Conservation (phyloP, 345 rosid genomes). For the Clausena lansium region DNA sequence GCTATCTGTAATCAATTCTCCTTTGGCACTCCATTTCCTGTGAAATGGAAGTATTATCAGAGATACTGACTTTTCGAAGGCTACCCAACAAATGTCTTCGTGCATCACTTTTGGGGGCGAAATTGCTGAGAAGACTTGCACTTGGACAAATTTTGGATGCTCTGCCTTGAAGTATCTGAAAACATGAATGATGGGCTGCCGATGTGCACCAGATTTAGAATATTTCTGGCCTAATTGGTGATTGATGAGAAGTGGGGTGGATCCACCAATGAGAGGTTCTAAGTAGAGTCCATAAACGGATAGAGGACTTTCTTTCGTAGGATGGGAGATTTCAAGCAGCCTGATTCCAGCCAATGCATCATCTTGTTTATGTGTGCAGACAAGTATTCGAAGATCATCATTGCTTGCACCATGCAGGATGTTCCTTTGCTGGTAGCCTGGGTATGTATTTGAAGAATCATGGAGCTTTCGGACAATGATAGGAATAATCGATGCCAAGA, state of each 20-base stretch:
- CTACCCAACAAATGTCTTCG: constrained; percentile 28
- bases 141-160: constrained; percentile 5
- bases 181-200: constrained; percentile 11
- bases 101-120: constrained; percentile 25
- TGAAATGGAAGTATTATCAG: constrained; percentile 26
- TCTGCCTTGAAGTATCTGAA: constrained; percentile 18
- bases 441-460: constrained; percentile 22
- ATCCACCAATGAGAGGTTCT: constrained; percentile 21
- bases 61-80: constrained; percentile 25
- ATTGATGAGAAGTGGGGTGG: constrained; percentile 20
- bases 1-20: constrained; percentile 14
- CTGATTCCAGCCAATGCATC: constrained; percentile 26
- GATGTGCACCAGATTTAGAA: not conserved
- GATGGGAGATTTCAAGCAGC: constrained; percentile 20
- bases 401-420: constrained; percentile 10
- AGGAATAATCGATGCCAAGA: constrained; percentile 16
- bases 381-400: constrained; percentile 20
- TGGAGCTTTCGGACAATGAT: constrained; percentile 15
- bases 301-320: constrained; percentile 17
- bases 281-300: constrained; percentile 28
- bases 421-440: constrained; percentile 27
- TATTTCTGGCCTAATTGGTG: constrained; percentile 29
- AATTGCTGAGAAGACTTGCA: constrained; percentile 28
- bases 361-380: constrained; percentile 26
- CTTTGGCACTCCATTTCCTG: constrained; percentile 22